These are phyloP conservation scores for Trichomonas vaginalis DNA, from an alignment of 208 protist genomes.

Conservation along the genomic window DNA sequence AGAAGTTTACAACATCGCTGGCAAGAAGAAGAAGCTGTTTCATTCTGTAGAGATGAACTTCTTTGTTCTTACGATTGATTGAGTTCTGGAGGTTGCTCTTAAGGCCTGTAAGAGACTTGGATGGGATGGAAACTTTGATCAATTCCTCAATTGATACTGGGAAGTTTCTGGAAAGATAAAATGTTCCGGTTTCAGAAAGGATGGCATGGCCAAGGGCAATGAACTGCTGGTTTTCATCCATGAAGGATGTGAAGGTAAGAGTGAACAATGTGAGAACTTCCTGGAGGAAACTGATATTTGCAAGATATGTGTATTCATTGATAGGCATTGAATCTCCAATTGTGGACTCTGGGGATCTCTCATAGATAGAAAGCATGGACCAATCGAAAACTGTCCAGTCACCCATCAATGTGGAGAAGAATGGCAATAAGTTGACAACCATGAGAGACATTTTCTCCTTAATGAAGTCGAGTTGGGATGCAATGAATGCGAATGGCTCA, in stretches of 20 bases:
- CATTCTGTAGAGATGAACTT: not conserved
- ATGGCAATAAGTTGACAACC: not conserved
- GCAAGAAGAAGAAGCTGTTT: not conserved
- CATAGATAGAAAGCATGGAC: not conserved
- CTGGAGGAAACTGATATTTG: not conserved
- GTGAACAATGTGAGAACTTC: not conserved
- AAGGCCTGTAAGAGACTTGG: not conserved
- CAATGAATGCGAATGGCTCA: not conserved
- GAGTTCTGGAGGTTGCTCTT: not conserved
- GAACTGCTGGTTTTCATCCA: not conserved
- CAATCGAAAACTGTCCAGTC: not conserved
- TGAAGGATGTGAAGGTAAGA: not conserved
- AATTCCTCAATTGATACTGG: not conserved
- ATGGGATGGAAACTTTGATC: not conserved
- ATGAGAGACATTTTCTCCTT: not conserved
- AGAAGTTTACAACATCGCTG: not conserved
- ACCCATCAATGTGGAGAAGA: not conserved
- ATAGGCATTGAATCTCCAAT: not conserved
- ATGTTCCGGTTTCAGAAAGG: not conserved
- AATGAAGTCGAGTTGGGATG: not conserved
- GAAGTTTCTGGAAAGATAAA: not conserved
- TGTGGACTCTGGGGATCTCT: not conserved
- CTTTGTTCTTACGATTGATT: not conserved
- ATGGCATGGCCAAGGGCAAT: not conserved
- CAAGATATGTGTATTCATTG: not conserved